Conservation (phyloP, 2,329 filamentous ascomycete species). For the Colletotrichum melonis region DNA sequence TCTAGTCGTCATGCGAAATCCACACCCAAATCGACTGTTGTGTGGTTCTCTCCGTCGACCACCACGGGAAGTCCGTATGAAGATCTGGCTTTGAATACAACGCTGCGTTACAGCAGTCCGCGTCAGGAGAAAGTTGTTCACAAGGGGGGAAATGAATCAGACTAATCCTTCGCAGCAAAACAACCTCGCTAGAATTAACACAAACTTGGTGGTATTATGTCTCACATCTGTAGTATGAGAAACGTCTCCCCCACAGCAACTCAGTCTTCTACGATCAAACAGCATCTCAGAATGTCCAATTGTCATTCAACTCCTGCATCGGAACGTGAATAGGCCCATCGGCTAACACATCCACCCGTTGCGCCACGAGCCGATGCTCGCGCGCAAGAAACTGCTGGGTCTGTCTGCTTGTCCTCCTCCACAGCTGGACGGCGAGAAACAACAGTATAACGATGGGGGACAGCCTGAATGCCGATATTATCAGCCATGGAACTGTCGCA, state of each 20-base stretch:
- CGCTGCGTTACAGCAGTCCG: too few relatives aligned
- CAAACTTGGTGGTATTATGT: too few relatives aligned
- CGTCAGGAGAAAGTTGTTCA: too few relatives aligned
- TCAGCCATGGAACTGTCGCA: neutral
- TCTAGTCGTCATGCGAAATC: too few relatives aligned
- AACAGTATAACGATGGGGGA: neutral
- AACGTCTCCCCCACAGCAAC: fast-evolving
- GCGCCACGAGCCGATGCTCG: neutral
- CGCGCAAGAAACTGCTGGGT: neutral
- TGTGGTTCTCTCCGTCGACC: too few relatives aligned
- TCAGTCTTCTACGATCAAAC: neutral
- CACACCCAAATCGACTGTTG: too few relatives aligned
- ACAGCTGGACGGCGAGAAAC: neutral
- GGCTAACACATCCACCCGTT: neutral
- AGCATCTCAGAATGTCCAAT: neutral
- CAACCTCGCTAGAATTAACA: too few relatives aligned
- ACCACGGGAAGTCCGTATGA: too few relatives aligned
- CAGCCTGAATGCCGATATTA: neutral
- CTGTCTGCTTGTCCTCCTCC: neutral
- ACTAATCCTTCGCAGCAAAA: too few relatives aligned
- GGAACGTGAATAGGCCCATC: neutral
- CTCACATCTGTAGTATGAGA: too few relatives aligned
- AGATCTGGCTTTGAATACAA: too few relatives aligned
- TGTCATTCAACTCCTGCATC: neutral
- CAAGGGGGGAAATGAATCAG: too few relatives aligned